Evolutionary conservation across 805 yeast species (phyloP), one percentile per base, ranked within the genome.

Genomic region (Hanseniaspora guilliermondii): DNA sequence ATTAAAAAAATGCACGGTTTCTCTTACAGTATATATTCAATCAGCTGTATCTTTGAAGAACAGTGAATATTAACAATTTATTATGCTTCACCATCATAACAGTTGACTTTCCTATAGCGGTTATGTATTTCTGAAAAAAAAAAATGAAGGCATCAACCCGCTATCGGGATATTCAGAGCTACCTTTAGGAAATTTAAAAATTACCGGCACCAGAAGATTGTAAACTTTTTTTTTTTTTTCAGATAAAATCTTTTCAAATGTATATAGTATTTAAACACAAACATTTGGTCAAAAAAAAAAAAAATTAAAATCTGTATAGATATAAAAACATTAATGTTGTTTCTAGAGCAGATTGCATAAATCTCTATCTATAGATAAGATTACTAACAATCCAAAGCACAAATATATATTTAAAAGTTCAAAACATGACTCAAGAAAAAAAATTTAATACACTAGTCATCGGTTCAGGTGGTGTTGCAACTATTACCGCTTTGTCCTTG

Each of bases 381-480:
- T 14, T 19, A 21, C 12, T 17, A 4, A 47, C 9, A 48, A 30
- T 38, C 45, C 53, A 32, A 49, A 33, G 12, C 11, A 30, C 2
- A 17, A 48, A 17, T 19, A 32, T 21, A 12, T 16, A 16, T 19
- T 30, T 6, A n/a, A 19, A 12, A 17, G 9, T 19, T 16, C 3
- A 30, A 32, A 39, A 16, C 25, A 22, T 35, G 30, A n/a, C 45
- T 19, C 32, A 33, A 40, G 30, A 50, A 32, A 53, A 40, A 35
- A 38, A 37, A 45, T 49, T 49, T 2, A 65, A 73, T 47, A 76
- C 80, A 4, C 69, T 83, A 22, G 66, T 84, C 9, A 72, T 85
- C 25, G 94, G 94, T 2, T 71, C 85, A 50, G 95, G 94, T 17
- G 94, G 91, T 40, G 89, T 85, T 12, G 95, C 94, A 30, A 71